A percentile compares a stretch with the other conserved stretches of the same genome.
phyloP scores from a whole-genome alignment of 1,284 basidiomycete genomes.

The Laetiporus sulphureus region DNA sequence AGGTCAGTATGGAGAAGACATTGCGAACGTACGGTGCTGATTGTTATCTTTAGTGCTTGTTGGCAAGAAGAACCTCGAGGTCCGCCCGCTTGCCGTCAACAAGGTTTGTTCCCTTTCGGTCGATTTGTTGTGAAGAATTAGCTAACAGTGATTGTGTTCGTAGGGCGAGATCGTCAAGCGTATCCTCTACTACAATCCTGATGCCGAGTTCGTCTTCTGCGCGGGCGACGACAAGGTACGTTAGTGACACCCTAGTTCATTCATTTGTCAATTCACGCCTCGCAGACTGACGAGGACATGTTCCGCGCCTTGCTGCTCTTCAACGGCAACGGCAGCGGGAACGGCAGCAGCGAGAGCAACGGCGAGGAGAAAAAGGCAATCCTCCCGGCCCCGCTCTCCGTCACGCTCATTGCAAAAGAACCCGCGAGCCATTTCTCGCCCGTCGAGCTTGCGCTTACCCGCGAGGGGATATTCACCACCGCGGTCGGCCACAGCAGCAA shows the following conservation, averaged over 20 bases:
- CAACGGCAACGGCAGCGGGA: no score
- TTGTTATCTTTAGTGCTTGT: slow-evolving; percentile 58
- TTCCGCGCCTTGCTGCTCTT: slow-evolving; percentile 81
- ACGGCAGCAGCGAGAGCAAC: no score
- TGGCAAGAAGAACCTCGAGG: slow-evolving; percentile 98
- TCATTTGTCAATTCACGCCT: neutral
- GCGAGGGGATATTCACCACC: slow-evolving; percentile 79
- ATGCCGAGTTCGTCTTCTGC: slow-evolving; percentile 94
- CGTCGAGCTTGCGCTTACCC: slow-evolving; percentile 57
- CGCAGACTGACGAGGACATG: slow-evolving; percentile 91
- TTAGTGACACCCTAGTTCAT: slow-evolving; percentile 4
- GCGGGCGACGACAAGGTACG: slow-evolving; percentile 95
- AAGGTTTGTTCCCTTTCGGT: slow-evolving; percentile 44
- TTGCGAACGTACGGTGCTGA: slow-evolving; percentile 21
- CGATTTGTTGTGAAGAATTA: neutral
- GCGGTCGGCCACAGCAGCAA: slow-evolving; percentile 84
- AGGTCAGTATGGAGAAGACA: slow-evolving; percentile 42
- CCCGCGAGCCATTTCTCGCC: slow-evolving; percentile 31
- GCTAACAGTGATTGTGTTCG: slow-evolving; percentile 2
- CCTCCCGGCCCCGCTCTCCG: slow-evolving; percentile 70
- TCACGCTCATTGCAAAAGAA: slow-evolving; percentile 45
- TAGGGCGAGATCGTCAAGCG: slow-evolving; percentile 95
- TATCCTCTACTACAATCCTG: slow-evolving; percentile 86
- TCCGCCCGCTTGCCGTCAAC: slow-evolving; percentile 91
- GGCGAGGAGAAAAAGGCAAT: slow-evolving; percentile 37